Evolutionary conservation across 73 alveolate species (phyloP), one percentile per base, ranked within the genome.

Genomic region (Halteria grandinella): DNA sequence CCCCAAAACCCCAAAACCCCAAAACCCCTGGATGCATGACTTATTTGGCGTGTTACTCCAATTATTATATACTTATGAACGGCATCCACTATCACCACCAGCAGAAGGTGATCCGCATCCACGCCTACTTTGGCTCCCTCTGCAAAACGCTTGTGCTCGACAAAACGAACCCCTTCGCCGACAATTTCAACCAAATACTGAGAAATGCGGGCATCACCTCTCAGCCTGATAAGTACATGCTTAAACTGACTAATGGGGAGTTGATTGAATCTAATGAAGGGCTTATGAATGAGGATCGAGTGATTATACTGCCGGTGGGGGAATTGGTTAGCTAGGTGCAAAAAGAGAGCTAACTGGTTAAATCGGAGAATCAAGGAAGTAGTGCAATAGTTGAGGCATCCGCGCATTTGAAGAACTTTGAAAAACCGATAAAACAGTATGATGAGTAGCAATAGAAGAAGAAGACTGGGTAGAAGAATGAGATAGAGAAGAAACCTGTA

Each of bases 181-280:
- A 48, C 24, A 66, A 47, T 29, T 51, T 66, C 34, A 5, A 48
- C 11, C 18, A 43, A 12, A 43, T 66, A 7, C 27, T 66, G 27
- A 15, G 29, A 1, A 51, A 66, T 69, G 21, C 45, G 31, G 81
- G 81, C 39, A 27, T 66, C 25, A 14, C 73, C 12, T 21, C 73
- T 25, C 52, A 66, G 18, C 81, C 40, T 14, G 14, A 43, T 14
- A 51, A 66, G 14, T 66, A 66, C 52, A 47, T 47, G 1, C 49
- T 66, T 39, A 66, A 66, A 43, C 70, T 66, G 2, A 66, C 63
- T 24, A 66, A 51, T 45, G 81, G 81, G 23, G 81, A 69, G 2
- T 52, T 71, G 12, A 58, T 71, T 23, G 84, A 71, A 41, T 51
- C 57, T 51, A 71, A 53, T 49, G 84, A 71, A 31, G 84, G 48